Percentiles rank a stretch among this genome's conserved stretches.
Conservation (phyloP, 768 basidiomycete genomes). For the Candolleomyces aberdarensis region DNA sequence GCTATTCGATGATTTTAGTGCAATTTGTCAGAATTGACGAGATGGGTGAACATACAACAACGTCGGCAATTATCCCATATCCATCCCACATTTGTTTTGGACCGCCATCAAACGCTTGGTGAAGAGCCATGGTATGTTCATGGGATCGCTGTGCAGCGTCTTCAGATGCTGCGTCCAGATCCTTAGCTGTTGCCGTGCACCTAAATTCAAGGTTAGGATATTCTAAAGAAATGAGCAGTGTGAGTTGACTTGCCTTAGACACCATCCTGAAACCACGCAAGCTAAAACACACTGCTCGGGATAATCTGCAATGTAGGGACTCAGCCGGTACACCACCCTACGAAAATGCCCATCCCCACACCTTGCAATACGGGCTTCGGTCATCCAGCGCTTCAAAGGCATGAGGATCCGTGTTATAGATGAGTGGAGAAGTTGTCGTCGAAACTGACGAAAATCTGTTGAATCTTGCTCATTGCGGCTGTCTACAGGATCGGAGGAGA, state of each 20-base stretch:
- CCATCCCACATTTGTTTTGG: slow-evolving; percentile 4
- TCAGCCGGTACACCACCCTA: slow-evolving; percentile 18
- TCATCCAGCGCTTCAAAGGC: neutral
- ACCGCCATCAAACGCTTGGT: neutral
- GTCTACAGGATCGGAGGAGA: no score
- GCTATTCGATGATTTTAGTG: no score
- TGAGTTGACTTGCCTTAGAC: slow-evolving; percentile 17
- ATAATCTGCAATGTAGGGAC: slow-evolving; percentile 29
- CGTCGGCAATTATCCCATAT: slow-evolving; percentile 5
- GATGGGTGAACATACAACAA: neutral
- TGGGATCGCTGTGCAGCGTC: neutral
- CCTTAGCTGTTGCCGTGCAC: neutral
- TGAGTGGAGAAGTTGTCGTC: neutral
- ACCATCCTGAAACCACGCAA: slow-evolving; percentile 22
- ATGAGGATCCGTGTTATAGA: slow-evolving; percentile 2
- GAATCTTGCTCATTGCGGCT: neutral
- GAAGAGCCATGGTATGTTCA: neutral
- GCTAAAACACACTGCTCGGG: slow-evolving; percentile 22
- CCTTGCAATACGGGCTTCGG: neutral
- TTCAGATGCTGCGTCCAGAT: neutral
- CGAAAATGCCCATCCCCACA: slow-evolving; percentile 25
- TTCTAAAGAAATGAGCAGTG: neutral
- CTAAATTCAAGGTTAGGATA: neutral
- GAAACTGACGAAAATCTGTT: neutral
- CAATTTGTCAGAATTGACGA: no score